phyloP scores from a whole-genome alignment of 2,329 filamentous ascomycete genomes.

The Diatrype stigma region DNA sequence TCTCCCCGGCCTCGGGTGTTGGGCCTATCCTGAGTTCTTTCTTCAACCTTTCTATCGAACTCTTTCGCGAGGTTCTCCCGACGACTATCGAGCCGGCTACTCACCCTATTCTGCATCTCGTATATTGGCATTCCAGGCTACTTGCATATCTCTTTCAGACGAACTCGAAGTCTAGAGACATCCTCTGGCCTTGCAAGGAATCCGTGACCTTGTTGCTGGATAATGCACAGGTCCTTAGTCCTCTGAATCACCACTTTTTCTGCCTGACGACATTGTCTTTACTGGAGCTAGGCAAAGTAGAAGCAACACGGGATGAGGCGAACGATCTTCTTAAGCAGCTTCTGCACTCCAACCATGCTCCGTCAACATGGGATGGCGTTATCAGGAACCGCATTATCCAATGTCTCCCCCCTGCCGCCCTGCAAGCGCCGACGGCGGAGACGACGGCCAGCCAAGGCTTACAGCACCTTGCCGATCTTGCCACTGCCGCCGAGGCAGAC shows the following conservation, averaged over 20 bases:
- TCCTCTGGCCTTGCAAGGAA: conserved; percentile 57
- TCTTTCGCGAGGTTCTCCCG: conserved; percentile 62
- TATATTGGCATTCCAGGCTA: conserved; percentile 67
- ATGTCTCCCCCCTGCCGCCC: conserved; percentile 29
- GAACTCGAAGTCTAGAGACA: conserved; percentile 49
- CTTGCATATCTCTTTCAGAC: conserved; percentile 59
- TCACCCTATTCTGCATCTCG: conserved; percentile 58
- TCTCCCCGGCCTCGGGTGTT: conserved; percentile 35
- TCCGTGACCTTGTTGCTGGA: conserved; percentile 54
- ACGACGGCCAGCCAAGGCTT: conserved; percentile 48
- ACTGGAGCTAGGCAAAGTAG: conserved; percentile 52
- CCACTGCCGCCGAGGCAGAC: conserved; percentile 37
- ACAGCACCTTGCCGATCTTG: conserved; percentile 58
- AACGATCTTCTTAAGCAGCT: conserved; percentile 52
- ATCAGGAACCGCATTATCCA: conserved; percentile 50
- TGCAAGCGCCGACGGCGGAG: conserved; percentile 31
- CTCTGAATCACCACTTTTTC: conserved; percentile 64
- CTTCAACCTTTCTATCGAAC: conserved; percentile 56
- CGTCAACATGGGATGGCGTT: conserved; percentile 53
- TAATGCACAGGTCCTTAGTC: conserved; percentile 52
- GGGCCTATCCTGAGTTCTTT: conserved; percentile 43
- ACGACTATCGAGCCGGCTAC: conserved; percentile 47
- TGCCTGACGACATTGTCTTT: conserved; percentile 58
- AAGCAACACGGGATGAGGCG: conserved; percentile 55
- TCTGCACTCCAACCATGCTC: conserved; percentile 46